phyloP scores from a whole-genome alignment of 371 early-diverging fungal genomes.

The Zychaea mexicana region DNA sequence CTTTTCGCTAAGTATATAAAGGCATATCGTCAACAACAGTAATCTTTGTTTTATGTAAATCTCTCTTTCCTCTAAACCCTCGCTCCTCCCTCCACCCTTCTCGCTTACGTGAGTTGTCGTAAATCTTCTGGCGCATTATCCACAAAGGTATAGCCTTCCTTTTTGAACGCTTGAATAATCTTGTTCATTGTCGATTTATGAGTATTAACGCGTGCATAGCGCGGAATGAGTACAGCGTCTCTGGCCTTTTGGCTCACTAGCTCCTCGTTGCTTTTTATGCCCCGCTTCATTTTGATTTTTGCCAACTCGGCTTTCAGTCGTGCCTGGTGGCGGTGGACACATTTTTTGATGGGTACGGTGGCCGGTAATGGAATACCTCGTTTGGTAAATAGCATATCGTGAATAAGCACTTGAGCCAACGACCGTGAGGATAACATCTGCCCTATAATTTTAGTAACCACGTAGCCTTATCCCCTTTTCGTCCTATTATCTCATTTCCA shows the following conservation, averaged over 20 bases:
- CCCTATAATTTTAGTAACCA: conserved; percentile 19
- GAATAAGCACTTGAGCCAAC: conserved; percentile 68
- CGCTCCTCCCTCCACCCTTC: not conserved
- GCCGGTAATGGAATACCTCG: conserved; percentile 69
- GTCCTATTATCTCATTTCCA: not conserved
- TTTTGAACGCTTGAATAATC: conserved; percentile 66
- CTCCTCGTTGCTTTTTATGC: conserved; percentile 66
- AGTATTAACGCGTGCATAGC: conserved; percentile 78
- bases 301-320: conserved; percentile 77
- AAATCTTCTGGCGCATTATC: conserved; percentile 38
- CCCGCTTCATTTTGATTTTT: conserved; percentile 69
- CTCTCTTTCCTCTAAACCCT: not conserved
- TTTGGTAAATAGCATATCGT: conserved; percentile 83
- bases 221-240: conserved; percentile 58
- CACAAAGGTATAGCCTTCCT: conserved; percentile 58
- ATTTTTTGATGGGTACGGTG: conserved; percentile 63
- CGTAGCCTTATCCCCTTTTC: too few species aligned
- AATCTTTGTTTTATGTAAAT: too few species aligned
- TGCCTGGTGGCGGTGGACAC: conserved; percentile 68
- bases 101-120: conserved; percentile 32
- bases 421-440: conserved; percentile 34
- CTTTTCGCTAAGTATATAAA: conserved; percentile 7
- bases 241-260: conserved; percentile 64
- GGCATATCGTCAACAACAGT: not conserved
- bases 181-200: conserved; percentile 69